phyloP scores from a whole-genome alignment of 768 basidiomycete genomes.

The Macrocybe gigantea region DNA sequence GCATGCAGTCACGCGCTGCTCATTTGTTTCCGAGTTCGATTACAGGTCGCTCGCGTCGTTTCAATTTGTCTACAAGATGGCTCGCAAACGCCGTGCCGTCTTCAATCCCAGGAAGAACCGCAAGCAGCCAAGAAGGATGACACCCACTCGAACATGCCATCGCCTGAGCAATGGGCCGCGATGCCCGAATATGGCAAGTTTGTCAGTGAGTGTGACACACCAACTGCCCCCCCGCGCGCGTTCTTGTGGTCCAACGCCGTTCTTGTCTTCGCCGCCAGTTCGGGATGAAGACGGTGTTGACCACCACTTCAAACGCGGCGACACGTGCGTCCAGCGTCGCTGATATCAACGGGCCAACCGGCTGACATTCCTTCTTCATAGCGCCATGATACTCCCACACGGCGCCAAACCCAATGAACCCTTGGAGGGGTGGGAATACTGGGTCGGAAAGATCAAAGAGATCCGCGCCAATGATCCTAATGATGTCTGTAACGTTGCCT shows the following conservation, averaged over 20 bases:
- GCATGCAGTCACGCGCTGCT: no score
- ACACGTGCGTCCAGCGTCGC: constrained; percentile 25
- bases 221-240: background rate
- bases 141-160: constrained; percentile 10
- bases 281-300: constrained; percentile 24
- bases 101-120: no score
- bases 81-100: no score
- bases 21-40: no score
- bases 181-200: constrained; percentile 17
- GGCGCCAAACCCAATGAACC: constrained; percentile 15
- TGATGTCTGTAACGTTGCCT: constrained; percentile 17
- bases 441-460: constrained; percentile 45
- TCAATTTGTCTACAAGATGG: no score
- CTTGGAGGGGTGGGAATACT: constrained; percentile 33
- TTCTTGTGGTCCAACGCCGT: background rate
- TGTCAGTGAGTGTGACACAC: constrained; percentile 15
- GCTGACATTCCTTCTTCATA: constrained; percentile 10
- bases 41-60: no score
- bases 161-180: constrained; percentile 8
- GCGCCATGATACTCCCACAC: constrained; percentile 39
- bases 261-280: constrained; percentile 12
- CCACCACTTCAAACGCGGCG: constrained; percentile 21
- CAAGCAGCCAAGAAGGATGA: background rate
- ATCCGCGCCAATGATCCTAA: constrained; percentile 29
- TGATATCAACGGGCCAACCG: no score